Evolutionary conservation across 2,329 filamentous ascomycete species (phyloP), one percentile per base, ranked within the genome.

Genomic region (Hypomyces perniciosus): DNA sequence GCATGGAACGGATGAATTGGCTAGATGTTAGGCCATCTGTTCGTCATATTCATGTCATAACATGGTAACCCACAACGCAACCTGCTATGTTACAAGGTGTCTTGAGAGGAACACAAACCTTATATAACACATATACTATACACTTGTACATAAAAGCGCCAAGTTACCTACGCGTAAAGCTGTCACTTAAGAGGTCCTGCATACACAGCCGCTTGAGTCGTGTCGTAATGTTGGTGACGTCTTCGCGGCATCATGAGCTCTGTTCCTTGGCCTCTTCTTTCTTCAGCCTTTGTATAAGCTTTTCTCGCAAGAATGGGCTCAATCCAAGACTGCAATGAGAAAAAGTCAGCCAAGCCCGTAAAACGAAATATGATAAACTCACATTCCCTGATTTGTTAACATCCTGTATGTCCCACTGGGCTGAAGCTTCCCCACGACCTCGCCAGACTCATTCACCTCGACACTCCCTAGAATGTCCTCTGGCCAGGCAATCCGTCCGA

Each of bases 381-480:
- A 85, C 81, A 86, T 81, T 62, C 83, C 83, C 65, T 85, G 77
- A 46, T 82, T 81, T 1, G 83, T 86, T 46, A 86, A 60, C 30
- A 85, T 70, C 35, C 83, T 76, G 62, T 85, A 85, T 4, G 80
- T 85, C 10, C 81, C 80, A 54, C 81, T 84, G 1, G 75, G 70
- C 64, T 82, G 75, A 56, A 79, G 79, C 55, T 74, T 76, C 26
- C 80, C 80, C 28, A 83, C 69, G 46, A 85, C 77, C 29, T 75
- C 62, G 0, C 84, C 84, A 6, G 67, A 56, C 2, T 71, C 73
- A 61, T 85, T 74, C 5, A 86, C 83, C 61, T 85, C 79, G 38
- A 86, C 73, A 56, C 83, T 86, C 35, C 83, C 84, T 48, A 87
- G 70, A 35, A 87, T 87, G 60, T 87, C 83, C 59, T 86, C 83